Evolutionary conservation across 1,284 basidiomycete genomes (phyloP), one percentile per base, ranked within the genome.

Genomic region (Tremellales sp.): DNA sequence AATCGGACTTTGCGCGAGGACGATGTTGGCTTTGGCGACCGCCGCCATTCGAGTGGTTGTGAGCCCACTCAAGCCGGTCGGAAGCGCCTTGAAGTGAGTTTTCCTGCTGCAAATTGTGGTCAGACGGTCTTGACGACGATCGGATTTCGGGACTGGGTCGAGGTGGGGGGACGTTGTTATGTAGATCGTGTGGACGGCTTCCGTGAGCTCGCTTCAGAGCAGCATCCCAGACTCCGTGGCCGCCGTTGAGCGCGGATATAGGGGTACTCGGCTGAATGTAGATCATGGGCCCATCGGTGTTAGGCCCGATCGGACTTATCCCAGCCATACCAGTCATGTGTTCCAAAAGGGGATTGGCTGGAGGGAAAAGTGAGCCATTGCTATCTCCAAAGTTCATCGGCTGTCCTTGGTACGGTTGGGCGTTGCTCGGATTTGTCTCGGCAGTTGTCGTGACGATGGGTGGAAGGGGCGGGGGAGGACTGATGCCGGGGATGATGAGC

Each of bases 261-360:
- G 72, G 72, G 9, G 72, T 74, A 44, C 68, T 71, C 1, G 72
- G 72, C 43, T 73, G 71, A n/a, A 74, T 66, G 41, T 62, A 68
- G 53, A 74, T 74, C 61, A 68, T 68, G 5, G 71, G 72, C 3
- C 71, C 71, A 43, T 70, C 72, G 2, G 65, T 65, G 45, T 58
- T 68, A 7, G 67, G 63, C 4, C 57, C 67, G 28, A 71, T 70
- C 5, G 69, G 69, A 41, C 65, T 68, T 51, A 71, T 68, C 6
- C 69, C 69, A 14, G 63, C 65, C 67, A 71, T 71, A 19, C 69
- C 69, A 0, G 66, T 63, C 31, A 69, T 32, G 34, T 61, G 61
- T 37, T 64, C 61, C n/a, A 71, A 48, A 13, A 60, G 60, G 0
- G 67, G 67, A 46, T 70, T 68, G 13, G 54, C 56, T 5, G 69